Base-by-base conservation (phyloP, 2,329 filamentous ascomycete species). In the Daldinia sp. region DNA sequence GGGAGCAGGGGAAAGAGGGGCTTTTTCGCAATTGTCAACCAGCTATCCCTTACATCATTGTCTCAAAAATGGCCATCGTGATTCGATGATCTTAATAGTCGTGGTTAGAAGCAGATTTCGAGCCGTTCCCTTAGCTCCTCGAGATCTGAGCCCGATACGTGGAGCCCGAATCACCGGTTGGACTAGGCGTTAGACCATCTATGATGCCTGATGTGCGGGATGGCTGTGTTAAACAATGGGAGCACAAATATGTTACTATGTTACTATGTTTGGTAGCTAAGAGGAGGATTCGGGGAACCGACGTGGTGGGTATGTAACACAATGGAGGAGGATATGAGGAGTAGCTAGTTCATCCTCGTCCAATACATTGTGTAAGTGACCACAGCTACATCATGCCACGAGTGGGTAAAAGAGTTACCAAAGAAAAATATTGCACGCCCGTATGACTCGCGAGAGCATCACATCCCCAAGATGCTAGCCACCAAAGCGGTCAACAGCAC, bases 11-110 rank as follows among this genome's bases (percentile, higher is more conserved):
- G 53, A 58, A 58, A 56, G 53, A 58, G 53, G 51, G 61, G 48
- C 51, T 56, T 17, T 58, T 25, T 43, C 27, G 54, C 54, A 30
- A 35, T 11, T 37, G 9, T 43, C 50, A 23, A 45, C 10, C 35
- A 32, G 8, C 10, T 13, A 41, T 52, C 64, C 64, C 64, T 67
- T 67, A 60, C 64, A 59, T 67, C 50, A 61, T 60, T 47, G 39
- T 13, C 37, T 30, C 45, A 15, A 35, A 41, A 30, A n/a, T 11
- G 17, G 34, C 3, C 37, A 34, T 35, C 51, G 13, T 58, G 54
- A 67, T 59, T 67, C 34, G 64, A 47, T 23, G 17, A 59, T 27
- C 21, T 3, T 51, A n/a, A 51, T 25, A 37, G 34, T 43, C 30
- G 49, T 27, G 15, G 41, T 19, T 32, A 32, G 50, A 59, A n/a